Percentiles rank a stretch among this genome's conserved stretches.
phyloP scores from a whole-genome alignment of 148 eudicot genomes.

The Cornus controversa region DNA sequence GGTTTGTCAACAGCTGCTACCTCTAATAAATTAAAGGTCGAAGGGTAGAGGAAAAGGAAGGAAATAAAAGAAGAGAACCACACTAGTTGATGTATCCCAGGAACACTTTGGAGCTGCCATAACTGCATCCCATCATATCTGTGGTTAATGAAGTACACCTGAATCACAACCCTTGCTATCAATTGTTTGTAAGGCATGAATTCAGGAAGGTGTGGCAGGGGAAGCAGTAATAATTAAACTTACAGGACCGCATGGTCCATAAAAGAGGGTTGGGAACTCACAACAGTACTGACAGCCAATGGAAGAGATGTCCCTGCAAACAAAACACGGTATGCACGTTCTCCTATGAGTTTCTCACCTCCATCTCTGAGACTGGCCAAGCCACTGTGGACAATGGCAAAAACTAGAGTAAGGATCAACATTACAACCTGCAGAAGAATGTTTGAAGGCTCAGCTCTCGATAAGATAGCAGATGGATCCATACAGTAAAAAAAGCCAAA shows the following conservation, averaged over 20 bases:
- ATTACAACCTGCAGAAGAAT: slow-evolving; percentile 67
- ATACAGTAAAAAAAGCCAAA: background rate
- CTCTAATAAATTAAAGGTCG: slow-evolving; percentile 92
- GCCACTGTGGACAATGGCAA: slow-evolving; percentile 92
- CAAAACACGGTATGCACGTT: slow-evolving; percentile 90
- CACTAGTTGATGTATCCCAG: slow-evolving; percentile 68
- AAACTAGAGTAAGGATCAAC: slow-evolving; percentile 74
- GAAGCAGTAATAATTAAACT: background rate
- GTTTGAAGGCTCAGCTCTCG: background rate
- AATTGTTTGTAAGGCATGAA: background rate
- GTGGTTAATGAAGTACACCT: slow-evolving; percentile 98
- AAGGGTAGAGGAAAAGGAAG: slow-evolving; percentile 90
- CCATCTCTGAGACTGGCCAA: slow-evolving; percentile 78
- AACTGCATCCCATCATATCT: slow-evolving; percentile 93
- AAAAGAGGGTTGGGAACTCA: slow-evolving; percentile 34
- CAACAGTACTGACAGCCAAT: slow-evolving; percentile 89
- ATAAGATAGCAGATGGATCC: background rate
- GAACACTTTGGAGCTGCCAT: slow-evolving; percentile 86
- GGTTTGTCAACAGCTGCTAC: slow-evolving; percentile 99
- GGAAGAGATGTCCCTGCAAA: slow-evolving; percentile 95
- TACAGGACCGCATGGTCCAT: background rate
- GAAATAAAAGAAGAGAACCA: slow-evolving; percentile 80
- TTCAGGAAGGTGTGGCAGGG: background rate
- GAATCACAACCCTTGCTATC: slow-evolving; percentile 17
- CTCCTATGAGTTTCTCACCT: slow-evolving; percentile 93